These are phyloP conservation scores for Xerocomellus dryophilus DNA, from an alignment of 768 basidiomycete genomes.

Conservation along the genomic window DNA sequence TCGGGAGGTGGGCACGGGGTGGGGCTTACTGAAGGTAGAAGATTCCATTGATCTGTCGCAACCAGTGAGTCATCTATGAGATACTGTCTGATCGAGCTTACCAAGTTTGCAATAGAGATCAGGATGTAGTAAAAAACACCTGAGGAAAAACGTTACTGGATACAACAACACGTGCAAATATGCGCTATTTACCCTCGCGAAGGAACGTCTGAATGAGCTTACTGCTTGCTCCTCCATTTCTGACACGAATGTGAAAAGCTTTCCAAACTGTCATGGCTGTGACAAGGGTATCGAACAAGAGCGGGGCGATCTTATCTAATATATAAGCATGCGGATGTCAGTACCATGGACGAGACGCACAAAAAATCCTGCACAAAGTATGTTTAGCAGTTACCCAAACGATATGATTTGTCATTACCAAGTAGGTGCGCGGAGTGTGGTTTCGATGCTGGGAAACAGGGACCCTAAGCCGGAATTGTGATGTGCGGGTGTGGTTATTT, in stretches of 20 bases:
- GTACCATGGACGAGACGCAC: slow-evolving; percentile 36
- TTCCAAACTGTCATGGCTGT: slow-evolving; percentile 80
- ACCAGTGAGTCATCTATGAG: slow-evolving; percentile 1
- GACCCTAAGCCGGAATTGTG: slow-evolving; percentile 46
- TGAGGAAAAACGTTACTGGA: slow-evolving; percentile 1
- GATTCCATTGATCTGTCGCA: slow-evolving; percentile 64
- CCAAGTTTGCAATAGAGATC: slow-evolving; percentile 83
- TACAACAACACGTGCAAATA: neutral
- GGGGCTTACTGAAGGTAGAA: slow-evolving; percentile 72
- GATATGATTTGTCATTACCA: slow-evolving; percentile 41
- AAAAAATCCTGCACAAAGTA: slow-evolving; percentile 46
- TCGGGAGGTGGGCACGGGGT: neutral
- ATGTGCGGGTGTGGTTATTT: neutral
- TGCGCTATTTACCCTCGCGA: slow-evolving; percentile 57
- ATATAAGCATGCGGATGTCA: slow-evolving; percentile 3
- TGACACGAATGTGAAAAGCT: slow-evolving; percentile 71
- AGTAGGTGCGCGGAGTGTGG: slow-evolving; percentile 81
- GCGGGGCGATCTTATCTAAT: slow-evolving; percentile 65
- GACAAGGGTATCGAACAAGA: slow-evolving; percentile 77
- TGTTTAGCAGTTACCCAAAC: slow-evolving; percentile 4
- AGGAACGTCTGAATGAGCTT: slow-evolving; percentile 81
- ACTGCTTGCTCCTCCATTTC: slow-evolving; percentile 73
- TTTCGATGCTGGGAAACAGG: slow-evolving; percentile 79
- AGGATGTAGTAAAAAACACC: slow-evolving; percentile 83
- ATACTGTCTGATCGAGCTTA: slow-evolving; percentile 20